Percentiles rank a stretch among this genome's conserved stretches.
Evolutionary conservation across 345 rosid species (phyloP).

Genomic region (Citrus reticulata): DNA sequence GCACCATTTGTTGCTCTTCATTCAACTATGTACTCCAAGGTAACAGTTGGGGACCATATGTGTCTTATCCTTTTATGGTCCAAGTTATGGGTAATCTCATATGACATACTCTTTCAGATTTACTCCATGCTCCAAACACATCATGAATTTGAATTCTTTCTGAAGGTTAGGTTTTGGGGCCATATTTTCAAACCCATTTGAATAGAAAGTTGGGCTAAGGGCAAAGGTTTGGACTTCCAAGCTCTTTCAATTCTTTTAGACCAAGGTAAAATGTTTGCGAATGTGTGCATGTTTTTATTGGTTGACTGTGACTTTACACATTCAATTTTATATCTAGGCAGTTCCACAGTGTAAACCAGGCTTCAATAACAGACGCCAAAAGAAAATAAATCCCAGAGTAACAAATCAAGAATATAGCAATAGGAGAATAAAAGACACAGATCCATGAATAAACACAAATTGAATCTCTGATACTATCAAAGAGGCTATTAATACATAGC

Average conservation of each 20-base stretch:
- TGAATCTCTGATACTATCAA: background rate
- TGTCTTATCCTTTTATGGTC: background rate
- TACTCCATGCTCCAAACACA: background rate
- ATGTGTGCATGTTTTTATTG: background rate
- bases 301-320: background rate
- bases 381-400: background rate
- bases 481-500: background rate
- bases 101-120: background rate
- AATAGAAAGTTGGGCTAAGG: background rate
- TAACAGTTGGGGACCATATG: background rate
- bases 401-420: background rate
- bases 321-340: too few species aligned
- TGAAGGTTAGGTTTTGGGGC: background rate
- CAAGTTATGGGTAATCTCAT: background rate
- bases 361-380: background rate
- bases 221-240: background rate
- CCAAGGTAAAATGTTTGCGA: background rate
- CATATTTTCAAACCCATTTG: background rate
- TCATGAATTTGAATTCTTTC: background rate
- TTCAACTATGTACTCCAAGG: background rate
- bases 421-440: background rate
- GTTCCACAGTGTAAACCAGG: background rate
- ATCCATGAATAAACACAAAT: background rate
- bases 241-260: background rate
- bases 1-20: background rate